Evolutionary conservation across 306 rosid species (phyloP), one percentile per base, ranked within the genome.

Genomic region (Lagenaria siceraria): DNA sequence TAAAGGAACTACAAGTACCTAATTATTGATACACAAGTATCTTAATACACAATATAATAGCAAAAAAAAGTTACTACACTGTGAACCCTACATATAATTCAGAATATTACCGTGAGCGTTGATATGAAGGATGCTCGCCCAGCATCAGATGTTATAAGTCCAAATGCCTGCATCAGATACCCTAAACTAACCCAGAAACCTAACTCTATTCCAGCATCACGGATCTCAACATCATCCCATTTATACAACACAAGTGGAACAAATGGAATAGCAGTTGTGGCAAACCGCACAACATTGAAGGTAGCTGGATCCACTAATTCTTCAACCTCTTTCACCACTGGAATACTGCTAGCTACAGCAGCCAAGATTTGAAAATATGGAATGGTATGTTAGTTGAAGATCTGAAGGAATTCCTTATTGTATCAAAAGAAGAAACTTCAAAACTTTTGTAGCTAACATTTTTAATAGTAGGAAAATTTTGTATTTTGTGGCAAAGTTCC

Each of bases 181-280:
- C 97, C 97, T 56, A 89, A 74, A 85, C 97, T 88, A 81, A 84
- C 91, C 97, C 94, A 91, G 69, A 88, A 79, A 53, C 97, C 97
- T 87, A 91, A 86, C 83, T 91, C 97, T 68, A 91, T 75, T 60
- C 97, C 97, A 19, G 94, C 88, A 76, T 89, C 84, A 31, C 94
- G 86, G 29, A 82, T 87, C 24, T 18, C 24, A 75, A 69, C 78
- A 81, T 91, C 91, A 35, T 77, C 76, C 78, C 82, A 76, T 76
- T 82, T 87, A 81, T 49, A 81, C 61, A 84, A 75, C 7, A 89
- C 85, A 80, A 89, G 89, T 43, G 97, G 97, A 66, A 85, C 60
- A 78, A 91, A 91, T 40, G 92, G 92, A 73, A 89, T 79, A 55
- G 89, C 91, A 53, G 97, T 74, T 40, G 85, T 74, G 11, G 86